Evolutionary conservation across 2,329 filamentous ascomycete species (phyloP).

Genomic region (Falciphora oryzae): DNA sequence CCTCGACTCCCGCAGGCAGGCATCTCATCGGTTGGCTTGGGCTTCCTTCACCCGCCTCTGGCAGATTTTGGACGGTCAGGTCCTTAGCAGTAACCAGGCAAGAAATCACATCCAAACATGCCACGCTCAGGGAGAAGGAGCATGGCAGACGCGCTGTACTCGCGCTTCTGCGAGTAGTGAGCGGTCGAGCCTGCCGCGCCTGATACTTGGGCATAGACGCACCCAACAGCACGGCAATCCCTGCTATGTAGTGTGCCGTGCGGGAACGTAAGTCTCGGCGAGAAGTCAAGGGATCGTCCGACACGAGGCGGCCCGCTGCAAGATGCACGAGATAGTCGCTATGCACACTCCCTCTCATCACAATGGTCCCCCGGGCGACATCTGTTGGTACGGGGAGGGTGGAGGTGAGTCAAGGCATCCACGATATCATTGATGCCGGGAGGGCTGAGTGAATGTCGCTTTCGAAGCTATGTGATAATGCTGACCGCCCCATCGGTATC

Average conservation of each 20-base stretch:
- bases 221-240: neutral
- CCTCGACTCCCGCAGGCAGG: neutral
- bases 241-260: neutral
- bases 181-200: neutral
- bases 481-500: no score
- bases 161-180: neutral
- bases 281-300: neutral
- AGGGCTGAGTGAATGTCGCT: neutral
- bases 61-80: neutral
- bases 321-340: neutral
- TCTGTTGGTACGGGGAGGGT: neutral
- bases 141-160: neutral
- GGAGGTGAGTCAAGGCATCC: neutral
- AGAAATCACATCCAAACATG: neutral
- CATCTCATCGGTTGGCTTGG: neutral
- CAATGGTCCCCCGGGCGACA: neutral
- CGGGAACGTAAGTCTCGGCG: neutral
- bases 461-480: neutral
- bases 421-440: neutral
- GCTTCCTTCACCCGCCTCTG: neutral
- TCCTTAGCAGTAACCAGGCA: neutral
- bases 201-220: neutral
- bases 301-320: neutral
- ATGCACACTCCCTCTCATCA: neutral
- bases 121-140: neutral